A percentile compares a stretch with the other conserved stretches of the same genome.
phyloP scores from a whole-genome alignment of 768 basidiomycete genomes.

The Rubroboletus pulcherrimus region DNA sequence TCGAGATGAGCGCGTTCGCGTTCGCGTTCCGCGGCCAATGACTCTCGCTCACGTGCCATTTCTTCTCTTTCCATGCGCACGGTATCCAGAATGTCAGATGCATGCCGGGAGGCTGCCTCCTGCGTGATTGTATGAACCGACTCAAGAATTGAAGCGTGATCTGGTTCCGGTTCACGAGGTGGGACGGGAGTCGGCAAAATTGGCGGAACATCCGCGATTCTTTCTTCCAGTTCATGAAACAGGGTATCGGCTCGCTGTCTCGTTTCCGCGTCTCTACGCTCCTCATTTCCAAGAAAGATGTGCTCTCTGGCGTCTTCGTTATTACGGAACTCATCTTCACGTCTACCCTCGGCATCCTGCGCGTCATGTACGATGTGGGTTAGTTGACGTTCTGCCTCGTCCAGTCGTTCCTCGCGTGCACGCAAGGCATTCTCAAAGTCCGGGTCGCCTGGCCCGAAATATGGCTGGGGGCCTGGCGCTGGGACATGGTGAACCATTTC shows the following conservation, averaged over 20 bases:
- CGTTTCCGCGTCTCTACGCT: conserved; percentile 54
- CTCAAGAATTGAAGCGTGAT: conserved; percentile 34
- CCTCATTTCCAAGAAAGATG: conserved; percentile 58
- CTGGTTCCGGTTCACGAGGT: conserved; percentile 19
- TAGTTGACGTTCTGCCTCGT: conserved; percentile 51
- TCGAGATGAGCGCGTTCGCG: conserved; percentile 46
- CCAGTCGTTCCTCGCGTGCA: conserved; percentile 50
- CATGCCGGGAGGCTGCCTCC: conserved; percentile 55
- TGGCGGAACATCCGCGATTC: conserved; percentile 21
- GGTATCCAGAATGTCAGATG: conserved; percentile 55
- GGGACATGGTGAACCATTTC: conserved; percentile 28
- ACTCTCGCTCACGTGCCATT: conserved; percentile 50
- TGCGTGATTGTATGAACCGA: conserved; percentile 42
- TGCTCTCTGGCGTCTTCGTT: conserved; percentile 64
- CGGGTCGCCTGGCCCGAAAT: conserved; percentile 25
- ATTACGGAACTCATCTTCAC: conserved; percentile 60
- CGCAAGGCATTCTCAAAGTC: conserved; percentile 43
- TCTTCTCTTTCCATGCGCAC: conserved; percentile 60
- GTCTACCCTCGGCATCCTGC: conserved; percentile 56
- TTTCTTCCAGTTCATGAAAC: conserved; percentile 28
- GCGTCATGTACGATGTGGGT: conserved; percentile 46
- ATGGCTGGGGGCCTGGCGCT: conserved; percentile 11
- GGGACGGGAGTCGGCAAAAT: conserved; percentile 21
- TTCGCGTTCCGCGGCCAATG: conserved; percentile 51
- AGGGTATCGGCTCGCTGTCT: conserved; percentile 33